Base-by-base conservation (phyloP, 129 eudicot species). In the Scalesia atractyloides region DNA sequence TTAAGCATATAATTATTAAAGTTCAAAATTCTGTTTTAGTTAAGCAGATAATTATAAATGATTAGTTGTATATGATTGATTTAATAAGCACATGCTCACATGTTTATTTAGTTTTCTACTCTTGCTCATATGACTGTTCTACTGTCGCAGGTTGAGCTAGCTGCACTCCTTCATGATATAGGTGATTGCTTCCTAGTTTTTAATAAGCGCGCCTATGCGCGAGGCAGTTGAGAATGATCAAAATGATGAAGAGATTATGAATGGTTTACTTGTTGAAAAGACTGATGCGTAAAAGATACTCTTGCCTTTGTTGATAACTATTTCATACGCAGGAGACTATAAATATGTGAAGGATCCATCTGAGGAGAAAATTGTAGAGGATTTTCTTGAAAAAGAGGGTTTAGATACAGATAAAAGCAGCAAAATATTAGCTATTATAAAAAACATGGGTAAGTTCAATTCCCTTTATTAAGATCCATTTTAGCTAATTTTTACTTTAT, bases 81-180 rank as follows among this genome's bases (percentile, higher is more conserved):
- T 68, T 24, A 22, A 24, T 68, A 14, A 22, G 24, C 14, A 15
- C 9, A 65, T 3, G 34, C 30, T 26, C 37, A 37, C 17, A 20
- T 0, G 26, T 51, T 51, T 69, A 33, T 52, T 3, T 50, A 14
- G 5, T 37, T 70, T 17, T 70, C 53, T 19, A 13, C 41, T 37
- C 34, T 70, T 16, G 0, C 39, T 37, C 2, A 9, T 26, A n/a
- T 58, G 34, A 30, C 3, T 30, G 34, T 4, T 30, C 34, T 70
- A 36, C 44, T 52, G 20, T 73, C 66, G 76, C 84, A 93, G 98
- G 98, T 93, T 68, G 96, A 93, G 82, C 86, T 93, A 52, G 96
- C 98, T 83, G 97, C 97, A 70, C 96, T 93, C 76, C 92, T 93
- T n/a, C 98, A 93, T 67, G 98, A 93, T 68, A 87, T 93, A 78